phyloP scores from a whole-genome alignment of 139 green algal species.

The Chloropicon primus region DNA sequence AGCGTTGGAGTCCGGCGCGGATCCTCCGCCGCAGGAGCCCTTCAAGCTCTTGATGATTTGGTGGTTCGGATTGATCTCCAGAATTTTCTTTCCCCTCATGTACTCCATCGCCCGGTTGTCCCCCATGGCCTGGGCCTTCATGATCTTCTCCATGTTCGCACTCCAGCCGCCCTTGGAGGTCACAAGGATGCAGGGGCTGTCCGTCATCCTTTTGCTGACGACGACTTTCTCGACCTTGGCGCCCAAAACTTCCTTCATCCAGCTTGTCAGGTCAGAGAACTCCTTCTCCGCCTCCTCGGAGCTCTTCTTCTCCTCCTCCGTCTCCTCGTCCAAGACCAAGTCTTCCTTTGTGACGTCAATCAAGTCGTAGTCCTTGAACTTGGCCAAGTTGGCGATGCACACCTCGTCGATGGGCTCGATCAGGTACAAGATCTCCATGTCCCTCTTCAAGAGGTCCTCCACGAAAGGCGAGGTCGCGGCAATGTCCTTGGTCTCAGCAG shows the following conservation, averaged over 20 bases:
- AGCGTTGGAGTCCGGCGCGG: neutral
- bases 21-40: neutral
- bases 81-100: slow-evolving; percentile 84
- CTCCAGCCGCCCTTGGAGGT: slow-evolving; percentile 93
- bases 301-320: slow-evolving; percentile 23
- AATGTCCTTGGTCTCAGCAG: slow-evolving; percentile 34
- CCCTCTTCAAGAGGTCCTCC: slow-evolving; percentile 62
- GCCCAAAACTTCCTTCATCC: slow-evolving; percentile 61
- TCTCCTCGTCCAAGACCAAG: slow-evolving; percentile 48
- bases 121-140: slow-evolving; percentile 72
- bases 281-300: slow-evolving; percentile 37
- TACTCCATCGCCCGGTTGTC: slow-evolving; percentile 85
- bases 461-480: slow-evolving; percentile 67
- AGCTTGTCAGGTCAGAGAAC: slow-evolving; percentile 60
- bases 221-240: slow-evolving; percentile 66
- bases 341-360: slow-evolving; percentile 90
- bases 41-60: slow-evolving; percentile 67
- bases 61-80: slow-evolving; percentile 94
- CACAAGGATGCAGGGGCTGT: slow-evolving; percentile 86
- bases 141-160: slow-evolving; percentile 97
- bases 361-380: slow-evolving; percentile 70
- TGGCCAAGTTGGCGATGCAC: slow-evolving; percentile 58
- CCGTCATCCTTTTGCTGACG: slow-evolving; percentile 58
- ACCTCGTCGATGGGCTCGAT: slow-evolving; percentile 93
- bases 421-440: slow-evolving; percentile 77